Evolutionary conservation across 2,329 filamentous ascomycete genomes (phyloP), one percentile per base, ranked within the genome.

Genomic region (Colletotrichum brevisporum): DNA sequence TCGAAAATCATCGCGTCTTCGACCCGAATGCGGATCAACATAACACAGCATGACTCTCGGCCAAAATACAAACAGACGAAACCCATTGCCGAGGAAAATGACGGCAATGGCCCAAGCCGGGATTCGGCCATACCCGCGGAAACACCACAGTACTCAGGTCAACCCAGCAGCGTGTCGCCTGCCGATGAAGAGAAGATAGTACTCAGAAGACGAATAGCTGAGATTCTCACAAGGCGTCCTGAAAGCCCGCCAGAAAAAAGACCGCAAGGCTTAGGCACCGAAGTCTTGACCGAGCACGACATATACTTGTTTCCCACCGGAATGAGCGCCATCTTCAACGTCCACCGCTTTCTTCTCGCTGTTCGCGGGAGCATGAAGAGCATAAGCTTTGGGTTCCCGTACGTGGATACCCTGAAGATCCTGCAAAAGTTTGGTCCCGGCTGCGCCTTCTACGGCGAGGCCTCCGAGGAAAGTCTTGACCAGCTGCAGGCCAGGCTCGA

Each of bases 361-460:
- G 85, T 89, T 0, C 88, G 90, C 36, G 90, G 90, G 2, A 82
- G 85, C 6, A 76, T 88, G 68, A 92, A 93, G 80, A 97, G 94
- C 79, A 90, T 98, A 76, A 95, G 92, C 76, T 97, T 94, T 76
- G 95, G 95, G 16, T 99, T 99, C 74, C 94, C 96, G 0, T 99
- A 98, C 75, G 94, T 98, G 60, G 96, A 99, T 80, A 98, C 96
- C 0, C 86, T 98, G 62, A 99, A 98, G 79, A 93, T 98, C 56
- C 84, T 98, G 3, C 86, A 98, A 78, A 98, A 98, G 79, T 98
- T 97, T 79, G 95, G 95, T 0, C 92, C 94, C 0, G 95, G 95
- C 1, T 95, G 92, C 67, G 79, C 91, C 4, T 98, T 98, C 77
- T 98, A 97, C 79, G 95, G 95, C 3, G 88, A 91, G 74, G 94